Evolutionary conservation across 306 rosid species (phyloP), one percentile per base, ranked within the genome.

Genomic region (Clitoria ternatea): DNA sequence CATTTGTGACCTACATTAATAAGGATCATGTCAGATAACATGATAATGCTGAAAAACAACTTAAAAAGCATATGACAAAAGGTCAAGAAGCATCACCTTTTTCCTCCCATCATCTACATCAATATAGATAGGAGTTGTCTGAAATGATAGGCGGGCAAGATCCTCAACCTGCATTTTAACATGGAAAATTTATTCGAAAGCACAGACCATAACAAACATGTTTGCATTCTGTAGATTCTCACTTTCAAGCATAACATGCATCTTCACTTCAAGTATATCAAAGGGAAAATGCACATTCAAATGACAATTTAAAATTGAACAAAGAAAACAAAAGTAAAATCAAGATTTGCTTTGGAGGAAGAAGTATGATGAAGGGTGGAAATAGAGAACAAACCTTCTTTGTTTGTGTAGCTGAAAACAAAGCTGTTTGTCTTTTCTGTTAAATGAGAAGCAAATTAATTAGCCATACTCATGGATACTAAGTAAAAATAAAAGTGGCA

Each of bases 331-430:
- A 29, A 10, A 36, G 7, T 36, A 53, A n/a, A 32, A 48, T 12
- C 12, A 27, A 5, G 61, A 50, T 71, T 66, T 32, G 42, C 7
- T 69, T 35, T 37, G n/a, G 56, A 27, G 2, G 57, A 50, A 62
- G 32, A 43, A 65, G 49, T 36, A 26, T 40, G 13, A 32, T 22
- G 26, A 40, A 66, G 49, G 23, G 23, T 19, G 23, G 15, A 32
- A 71, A 61, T 4, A 49, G 49, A 36, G 68, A 47, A 74, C 89
- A 74, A 57, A 90, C 99, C 97, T 91, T 90, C 79, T 91, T 85
- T 11, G 97, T 94, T 77, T 94, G 99, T 29, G 97, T 94, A n/a
- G 99, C 97, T 23, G 99, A 94, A 77, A 94, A 94, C 66, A 94
- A 84, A 76, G 97, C 91, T 32, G 97, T 91, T 84, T 91, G 97